Base-by-base conservation (phyloP, 352 stramenopile genomes). In the Phytophthora sojae region DNA sequence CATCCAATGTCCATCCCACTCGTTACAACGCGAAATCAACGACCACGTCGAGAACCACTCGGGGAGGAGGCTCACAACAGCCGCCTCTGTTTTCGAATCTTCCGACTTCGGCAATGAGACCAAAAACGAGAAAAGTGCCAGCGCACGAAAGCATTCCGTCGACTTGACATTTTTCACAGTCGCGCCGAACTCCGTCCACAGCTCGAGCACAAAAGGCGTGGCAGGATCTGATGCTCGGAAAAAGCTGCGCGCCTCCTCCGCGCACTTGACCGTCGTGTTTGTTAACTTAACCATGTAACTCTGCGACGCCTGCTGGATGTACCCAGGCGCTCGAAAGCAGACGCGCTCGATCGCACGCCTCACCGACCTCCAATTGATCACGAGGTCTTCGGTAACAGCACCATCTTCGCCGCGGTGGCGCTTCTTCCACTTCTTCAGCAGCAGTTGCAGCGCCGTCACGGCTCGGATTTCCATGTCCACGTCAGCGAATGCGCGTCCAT, bases 1-100 rank as follows among this genome's bases (percentile, higher is more conserved):
- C 64, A 94, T 85, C 86, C 86, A 94, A 39, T 91, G 85, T 7
- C 81, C 79, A 49, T 94, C 83, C 86, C 86, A 94, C 51, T 91
- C 80, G 8, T 61, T 58, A 56, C 81, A 88, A 0, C 76, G 64
- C 14, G 85, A 87, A 32, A 93, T 73, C 8, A 63, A 61, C n/a
- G 77, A 69, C 86, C 85, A 94, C 6, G 81, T 75, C 17, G 71
- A 57, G 23, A 94, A 79, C 85, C 83, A 94, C 45, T 86, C 70
- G 0, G 81, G 75, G 12, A 94, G 52, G 25, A 92, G 35, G 12
- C 74, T 47, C 12, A 71, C 52, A 2, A 68, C 23, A 21, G 50
- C 67, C 37, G 66, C 47, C 19, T 73, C 65, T 29, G 51, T 52
- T 19, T 53, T 17, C 14, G 15, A 1, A 23, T 63, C 64, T 50